Evolutionary conservation across 1,139 yeast genomes (phyloP).

Genomic region (Candida sp.): DNA sequence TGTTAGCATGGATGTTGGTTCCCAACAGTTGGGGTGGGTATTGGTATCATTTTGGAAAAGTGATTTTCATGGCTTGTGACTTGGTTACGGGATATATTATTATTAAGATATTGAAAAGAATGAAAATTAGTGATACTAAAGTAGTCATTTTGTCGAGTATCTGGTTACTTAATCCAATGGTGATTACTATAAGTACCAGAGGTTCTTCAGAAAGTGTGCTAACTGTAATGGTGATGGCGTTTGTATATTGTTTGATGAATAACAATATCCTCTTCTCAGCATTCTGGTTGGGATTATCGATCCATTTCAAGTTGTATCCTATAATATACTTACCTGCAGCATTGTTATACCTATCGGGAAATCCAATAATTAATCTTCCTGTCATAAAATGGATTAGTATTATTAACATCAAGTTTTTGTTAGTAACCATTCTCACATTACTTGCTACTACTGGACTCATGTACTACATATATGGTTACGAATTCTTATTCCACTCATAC

Average conservation of each 20-base stretch:
- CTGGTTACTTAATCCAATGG: conserved; percentile 96
- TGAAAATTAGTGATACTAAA: conserved; percentile 18
- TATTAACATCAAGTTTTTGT: conserved; percentile 43
- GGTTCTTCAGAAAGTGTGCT: conserved; percentile 92
- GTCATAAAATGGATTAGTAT: conserved; percentile 36
- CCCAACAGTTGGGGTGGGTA: conserved; percentile 53
- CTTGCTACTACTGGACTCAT: conserved; percentile 47
- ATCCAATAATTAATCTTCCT: conserved; percentile 24
- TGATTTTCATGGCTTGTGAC: conserved; percentile 74
- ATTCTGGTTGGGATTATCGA: conserved; percentile 65
- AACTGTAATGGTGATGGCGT: conserved; percentile 69
- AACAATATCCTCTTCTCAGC: conserved; percentile 50
- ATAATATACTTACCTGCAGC: conserved; percentile 72
- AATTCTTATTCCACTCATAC: conserved; percentile 76
- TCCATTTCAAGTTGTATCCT: conserved; percentile 92
- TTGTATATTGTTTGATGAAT: conserved; percentile 42
- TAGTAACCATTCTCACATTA: conserved; percentile 42
- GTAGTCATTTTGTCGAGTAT: conserved; percentile 48
- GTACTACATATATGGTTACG: conserved; percentile 69
- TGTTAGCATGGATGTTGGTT: conserved; percentile 75
- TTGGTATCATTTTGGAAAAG: conserved; percentile 74
- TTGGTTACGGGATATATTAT: conserved; percentile 75
- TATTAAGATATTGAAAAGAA: conserved; percentile 26
- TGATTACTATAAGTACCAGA: conserved; percentile 85
- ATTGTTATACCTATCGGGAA: conserved; percentile 22